Percentiles rank a stretch among this genome's conserved stretches.
These are phyloP conservation scores for Clavispora santaluciae DNA, from an alignment of 805 yeast genomes.

Conservation along the genomic window DNA sequence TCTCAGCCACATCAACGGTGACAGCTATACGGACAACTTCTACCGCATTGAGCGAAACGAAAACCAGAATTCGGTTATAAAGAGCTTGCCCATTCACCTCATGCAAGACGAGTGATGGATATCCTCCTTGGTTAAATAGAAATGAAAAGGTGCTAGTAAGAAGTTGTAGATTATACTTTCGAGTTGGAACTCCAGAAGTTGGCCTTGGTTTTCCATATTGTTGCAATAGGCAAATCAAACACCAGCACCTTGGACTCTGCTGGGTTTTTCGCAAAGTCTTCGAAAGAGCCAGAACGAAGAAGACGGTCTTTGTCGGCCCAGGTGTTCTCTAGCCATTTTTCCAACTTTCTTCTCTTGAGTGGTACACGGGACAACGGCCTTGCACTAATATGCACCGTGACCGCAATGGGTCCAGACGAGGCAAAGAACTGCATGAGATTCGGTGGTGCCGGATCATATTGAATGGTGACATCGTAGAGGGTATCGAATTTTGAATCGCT, in stretches of 20 bases:
- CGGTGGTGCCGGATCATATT: conserved; percentile 33
- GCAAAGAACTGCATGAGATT: conserved; percentile 29
- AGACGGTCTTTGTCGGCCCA: conserved; percentile 68
- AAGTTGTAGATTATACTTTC: not conserved
- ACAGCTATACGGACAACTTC: conserved; percentile 80
- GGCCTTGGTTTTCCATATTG: not conserved
- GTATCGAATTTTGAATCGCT: conserved; percentile 34
- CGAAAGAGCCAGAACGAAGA: not conserved
- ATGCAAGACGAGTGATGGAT: conserved; percentile 27
- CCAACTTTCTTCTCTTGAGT: conserved; percentile 48
- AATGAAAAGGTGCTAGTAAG: too few species aligned
- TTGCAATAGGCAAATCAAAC: conserved; percentile 3
- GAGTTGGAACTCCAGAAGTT: not conserved
- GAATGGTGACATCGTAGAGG: conserved; percentile 54
- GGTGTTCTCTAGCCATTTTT: conserved; percentile 68
- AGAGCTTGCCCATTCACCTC: conserved; percentile 37
- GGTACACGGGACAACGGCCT: conserved; percentile 47
- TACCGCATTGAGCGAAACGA: conserved; percentile 78
- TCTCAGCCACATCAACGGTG: conserved; percentile 77
- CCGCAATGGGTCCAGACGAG: conserved; percentile 23
- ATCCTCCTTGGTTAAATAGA: too few species aligned
- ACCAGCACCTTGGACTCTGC: not conserved
- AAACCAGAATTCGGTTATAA: conserved; percentile 74
- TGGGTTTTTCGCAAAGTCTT: not conserved
- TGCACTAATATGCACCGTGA: conserved; percentile 46